phyloP scores from a whole-genome alignment of 441 rosid genomes.

The Omphalea diandra region DNA sequence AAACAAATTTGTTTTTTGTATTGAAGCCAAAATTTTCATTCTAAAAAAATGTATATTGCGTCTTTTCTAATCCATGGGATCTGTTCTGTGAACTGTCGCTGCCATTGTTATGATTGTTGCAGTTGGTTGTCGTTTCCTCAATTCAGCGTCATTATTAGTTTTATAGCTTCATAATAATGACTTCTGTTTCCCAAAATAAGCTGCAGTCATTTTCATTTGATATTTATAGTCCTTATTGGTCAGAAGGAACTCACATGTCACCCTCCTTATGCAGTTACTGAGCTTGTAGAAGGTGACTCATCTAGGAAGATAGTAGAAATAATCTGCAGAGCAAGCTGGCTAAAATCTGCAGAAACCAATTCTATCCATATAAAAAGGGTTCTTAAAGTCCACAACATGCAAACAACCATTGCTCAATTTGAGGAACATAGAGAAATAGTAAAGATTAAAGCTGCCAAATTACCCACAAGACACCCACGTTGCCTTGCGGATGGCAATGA shows the following conservation, averaged over 20 bases:
- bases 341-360: constrained; percentile 26
- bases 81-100: constrained; percentile 10
- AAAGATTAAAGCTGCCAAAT: constrained; percentile 49
- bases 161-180: neutral
- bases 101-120: constrained; percentile 14
- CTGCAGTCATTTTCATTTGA: neutral
- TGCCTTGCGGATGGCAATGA: constrained; percentile 79
- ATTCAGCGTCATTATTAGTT: neutral
- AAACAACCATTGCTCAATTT: constrained; percentile 44
- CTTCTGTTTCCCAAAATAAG: too few relatives aligned
- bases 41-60: neutral
- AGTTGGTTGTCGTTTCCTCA: constrained; percentile 17
- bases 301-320: constrained; percentile 63
- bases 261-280: constrained; percentile 41
- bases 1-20: neutral
- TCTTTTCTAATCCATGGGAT: neutral
- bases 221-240: neutral
- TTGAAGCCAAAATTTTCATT: neutral
- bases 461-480: constrained; percentile 53
- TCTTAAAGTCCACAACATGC: constrained; percentile 56
- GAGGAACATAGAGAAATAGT: constrained; percentile 61
- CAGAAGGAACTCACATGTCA: neutral
- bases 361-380: constrained; percentile 29
- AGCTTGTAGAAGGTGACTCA: constrained; percentile 61
- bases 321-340: constrained; percentile 46